These are phyloP conservation scores for Psilocybe cyanescens DNA, from an alignment of 768 basidiomycete genomes.

Conservation along the genomic window DNA sequence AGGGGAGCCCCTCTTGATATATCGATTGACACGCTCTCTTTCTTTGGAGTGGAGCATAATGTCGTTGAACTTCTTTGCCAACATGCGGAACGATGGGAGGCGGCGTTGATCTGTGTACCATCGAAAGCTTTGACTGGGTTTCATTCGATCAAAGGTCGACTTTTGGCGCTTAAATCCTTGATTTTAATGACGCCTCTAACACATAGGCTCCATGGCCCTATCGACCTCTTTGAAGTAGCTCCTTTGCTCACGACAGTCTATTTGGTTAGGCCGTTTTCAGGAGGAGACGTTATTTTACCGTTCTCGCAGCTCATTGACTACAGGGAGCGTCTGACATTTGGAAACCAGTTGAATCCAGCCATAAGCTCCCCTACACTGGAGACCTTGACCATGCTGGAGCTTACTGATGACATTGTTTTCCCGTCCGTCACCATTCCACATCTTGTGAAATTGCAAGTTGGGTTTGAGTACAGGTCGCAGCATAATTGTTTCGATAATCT, in stretches of 20 bases:
- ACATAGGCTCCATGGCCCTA: background rate
- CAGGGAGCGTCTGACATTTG: conserved; percentile 19
- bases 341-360: conserved; percentile 18
- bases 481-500: conserved; percentile 20
- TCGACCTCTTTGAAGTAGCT: conserved; percentile 28
- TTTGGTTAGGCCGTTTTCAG: conserved; percentile 17
- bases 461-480: conserved; percentile 20
- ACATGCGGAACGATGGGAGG: conserved; percentile 26
- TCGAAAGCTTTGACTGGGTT: conserved; percentile 20
- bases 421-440: conserved; percentile 23
- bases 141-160: conserved; percentile 23
- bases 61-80: conserved; percentile 23
- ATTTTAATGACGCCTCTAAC: conserved; percentile 13
- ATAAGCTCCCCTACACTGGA: conserved; percentile 17
- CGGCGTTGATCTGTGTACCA: conserved; percentile 16
- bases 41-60: conserved; percentile 18
- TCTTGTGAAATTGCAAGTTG: conserved; percentile 23
- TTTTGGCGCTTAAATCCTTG: conserved; percentile 22
- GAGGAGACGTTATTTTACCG: conserved; percentile 20
- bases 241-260: conserved; percentile 23
- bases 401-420: conserved; percentile 17
- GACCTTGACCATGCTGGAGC: conserved; percentile 24
- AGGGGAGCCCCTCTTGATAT: conserved; percentile 20
- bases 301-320: conserved; percentile 25
- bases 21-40: conserved; percentile 17